Evolutionary conservation across 2,329 filamentous ascomycete species (phyloP).

Genomic region (Phaeomoniella chlamydospora): DNA sequence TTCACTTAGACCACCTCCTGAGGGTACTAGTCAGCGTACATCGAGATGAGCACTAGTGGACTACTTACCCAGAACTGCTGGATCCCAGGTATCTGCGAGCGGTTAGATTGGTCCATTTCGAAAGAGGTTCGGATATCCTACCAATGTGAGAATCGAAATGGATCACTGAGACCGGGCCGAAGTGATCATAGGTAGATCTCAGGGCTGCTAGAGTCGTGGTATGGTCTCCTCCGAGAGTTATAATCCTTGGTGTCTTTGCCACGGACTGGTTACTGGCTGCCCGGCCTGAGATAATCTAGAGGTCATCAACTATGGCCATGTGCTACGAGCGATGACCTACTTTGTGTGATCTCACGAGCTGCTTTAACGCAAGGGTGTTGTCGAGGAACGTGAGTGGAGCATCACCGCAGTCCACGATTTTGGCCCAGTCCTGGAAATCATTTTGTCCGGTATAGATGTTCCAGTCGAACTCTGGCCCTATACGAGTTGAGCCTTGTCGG

Average conservation of each 20-base stretch:
- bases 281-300: conserved; percentile 31
- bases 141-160: conserved; percentile 41
- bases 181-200: conserved; percentile 32
- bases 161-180: conserved; percentile 40
- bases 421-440: conserved; percentile 31
- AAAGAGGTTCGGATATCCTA: conserved; percentile 10
- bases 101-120: conserved; percentile 11
- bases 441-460: conserved; percentile 35
- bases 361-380: conserved; percentile 39
- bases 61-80: conserved; percentile 26
- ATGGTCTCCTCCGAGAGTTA: conserved; percentile 41
- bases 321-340: no score
- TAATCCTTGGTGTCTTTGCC: conserved; percentile 31
- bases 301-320: conserved; percentile 17
- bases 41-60: background rate
- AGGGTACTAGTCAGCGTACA: conserved; percentile 17
- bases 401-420: conserved; percentile 41
- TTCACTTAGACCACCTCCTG: conserved; percentile 31
- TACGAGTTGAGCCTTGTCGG: conserved; percentile 33
- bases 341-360: conserved; percentile 36
- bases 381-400: conserved; percentile 36
- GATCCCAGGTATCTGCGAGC: conserved; percentile 35
- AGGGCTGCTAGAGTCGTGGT: conserved; percentile 40
- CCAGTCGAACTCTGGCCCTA: conserved; percentile 25
- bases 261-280: conserved; percentile 23